Percentiles rank a stretch among this genome's conserved stretches.
Evolutionary conservation across 2,329 filamentous ascomycete species (phyloP).

Genomic region (Aspergillus neoniger): DNA sequence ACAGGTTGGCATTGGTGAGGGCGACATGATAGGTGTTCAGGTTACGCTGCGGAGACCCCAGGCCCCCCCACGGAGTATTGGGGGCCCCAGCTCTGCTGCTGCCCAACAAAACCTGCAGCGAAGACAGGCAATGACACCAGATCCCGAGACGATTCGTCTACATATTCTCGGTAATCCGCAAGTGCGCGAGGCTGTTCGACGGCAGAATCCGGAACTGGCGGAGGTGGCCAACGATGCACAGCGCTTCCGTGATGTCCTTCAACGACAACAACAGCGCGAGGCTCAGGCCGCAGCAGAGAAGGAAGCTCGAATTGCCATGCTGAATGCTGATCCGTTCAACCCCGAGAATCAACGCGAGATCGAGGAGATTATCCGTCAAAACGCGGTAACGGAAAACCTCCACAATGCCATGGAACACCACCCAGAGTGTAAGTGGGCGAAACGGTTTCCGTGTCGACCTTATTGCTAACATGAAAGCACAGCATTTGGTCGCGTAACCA

Average conservation of each 20-base stretch:
- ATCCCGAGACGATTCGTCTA: constrained; percentile 80
- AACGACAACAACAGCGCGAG: constrained; percentile 68
- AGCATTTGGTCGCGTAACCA: constrained; percentile 94
- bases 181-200: constrained; percentile 69
- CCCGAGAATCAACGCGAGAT: constrained; percentile 87
- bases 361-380: constrained; percentile 94
- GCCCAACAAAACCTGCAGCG: constrained; percentile 33
- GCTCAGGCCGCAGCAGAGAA: constrained; percentile 73
- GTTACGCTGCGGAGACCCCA: constrained; percentile 51
- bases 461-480: constrained; percentile 10
- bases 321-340: constrained; percentile 95
- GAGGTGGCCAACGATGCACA: constrained; percentile 72
- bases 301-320: constrained; percentile 75
- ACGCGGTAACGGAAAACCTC: constrained; percentile 90
- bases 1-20: constrained; percentile 77
- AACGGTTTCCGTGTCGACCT: not conserved
- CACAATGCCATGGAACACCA: constrained; percentile 97
- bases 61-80: constrained; percentile 32
- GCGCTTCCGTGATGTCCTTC: constrained; percentile 73
- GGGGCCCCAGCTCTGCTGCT: constrained; percentile 29
- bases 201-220: constrained; percentile 74
- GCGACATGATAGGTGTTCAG: constrained; percentile 89
- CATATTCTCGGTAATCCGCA: constrained; percentile 78
- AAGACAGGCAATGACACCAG: constrained; percentile 44
- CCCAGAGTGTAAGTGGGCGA: constrained; percentile 73